Percentiles rank a stretch among this genome's conserved stretches.
phyloP scores from a whole-genome alignment of 495 filamentous ascomycete genomes.

The Jackrogersella minutella region DNA sequence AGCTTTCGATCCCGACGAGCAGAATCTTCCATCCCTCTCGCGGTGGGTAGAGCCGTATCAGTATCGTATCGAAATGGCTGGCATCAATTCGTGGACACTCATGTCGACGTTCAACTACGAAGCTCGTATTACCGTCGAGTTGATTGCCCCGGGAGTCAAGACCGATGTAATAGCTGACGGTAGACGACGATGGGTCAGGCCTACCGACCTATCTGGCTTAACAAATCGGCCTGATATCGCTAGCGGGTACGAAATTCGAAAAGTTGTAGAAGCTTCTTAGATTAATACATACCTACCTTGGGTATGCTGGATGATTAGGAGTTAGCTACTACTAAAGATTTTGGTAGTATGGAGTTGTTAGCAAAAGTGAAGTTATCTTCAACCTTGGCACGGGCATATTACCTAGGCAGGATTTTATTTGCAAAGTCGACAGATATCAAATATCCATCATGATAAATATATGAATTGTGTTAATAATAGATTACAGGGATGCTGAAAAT shows the following conservation, averaged over 20 bases:
- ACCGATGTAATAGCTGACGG: conserved; percentile 33
- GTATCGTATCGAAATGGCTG: conserved; percentile 40
- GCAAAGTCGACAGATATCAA: no score
- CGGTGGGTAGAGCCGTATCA: conserved; percentile 40
- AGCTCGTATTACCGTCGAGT: conserved; percentile 41
- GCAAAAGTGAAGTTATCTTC: no score
- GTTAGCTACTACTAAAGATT: no score
- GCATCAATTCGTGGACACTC: conserved; percentile 43
- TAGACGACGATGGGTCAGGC: conserved; percentile 9
- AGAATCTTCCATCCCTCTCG: conserved; percentile 1
- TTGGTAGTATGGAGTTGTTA: no score
- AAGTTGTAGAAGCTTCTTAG: no score
- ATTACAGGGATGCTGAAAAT: no score
- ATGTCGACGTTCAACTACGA: conserved; percentile 40
- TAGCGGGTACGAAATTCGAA: neutral
- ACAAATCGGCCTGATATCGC: neutral
- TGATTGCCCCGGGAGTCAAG: conserved; percentile 8
- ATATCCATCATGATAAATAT: no score
- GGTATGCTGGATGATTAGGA: no score
- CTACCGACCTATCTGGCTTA: conserved; percentile 27
- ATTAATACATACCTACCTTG: no score
- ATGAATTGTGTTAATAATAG: no score
- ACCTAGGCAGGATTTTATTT: no score
- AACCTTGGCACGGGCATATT: no score
- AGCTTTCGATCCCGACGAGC: neutral